Evolutionary conservation across 1,139 yeast species (phyloP).

Genomic region (Saccharomyces pastorianus): DNA sequence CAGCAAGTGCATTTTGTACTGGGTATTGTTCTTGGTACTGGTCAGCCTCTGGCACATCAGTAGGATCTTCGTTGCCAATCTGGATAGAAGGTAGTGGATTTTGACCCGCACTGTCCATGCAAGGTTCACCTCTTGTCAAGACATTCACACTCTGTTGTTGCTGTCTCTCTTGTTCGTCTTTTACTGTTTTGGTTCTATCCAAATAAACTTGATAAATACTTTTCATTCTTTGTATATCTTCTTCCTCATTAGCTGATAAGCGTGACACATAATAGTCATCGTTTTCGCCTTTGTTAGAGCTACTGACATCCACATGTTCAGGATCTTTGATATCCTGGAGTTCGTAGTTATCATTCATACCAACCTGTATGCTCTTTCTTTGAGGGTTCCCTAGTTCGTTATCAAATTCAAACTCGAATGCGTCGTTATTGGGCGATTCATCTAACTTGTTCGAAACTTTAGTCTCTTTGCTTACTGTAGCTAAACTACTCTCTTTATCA

Average conservation of each 20-base stretch:
- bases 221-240: constrained; percentile 64
- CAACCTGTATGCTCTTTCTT: neutral
- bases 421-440: neutral
- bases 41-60: neutral
- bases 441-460: neutral
- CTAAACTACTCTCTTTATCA: neutral
- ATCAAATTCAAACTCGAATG: neutral
- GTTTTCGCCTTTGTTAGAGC: constrained; percentile 28
- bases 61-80: neutral
- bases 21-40: neutral
- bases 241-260: constrained; percentile 47
- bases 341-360: neutral
- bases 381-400: neutral
- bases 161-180: constrained; percentile 1
- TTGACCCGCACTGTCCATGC: neutral
- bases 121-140: neutral
- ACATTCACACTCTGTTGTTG: neutral
- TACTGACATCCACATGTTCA: neutral
- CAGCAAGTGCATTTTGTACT: neutral
- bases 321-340: neutral
- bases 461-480: neutral
- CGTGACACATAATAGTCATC: constrained; percentile 49
- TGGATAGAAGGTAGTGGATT: neutral
- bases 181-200: constrained; percentile 47
- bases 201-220: constrained; percentile 70